Conservation (phyloP, 805 yeast genomes). For the Starmerella davenportii region DNA sequence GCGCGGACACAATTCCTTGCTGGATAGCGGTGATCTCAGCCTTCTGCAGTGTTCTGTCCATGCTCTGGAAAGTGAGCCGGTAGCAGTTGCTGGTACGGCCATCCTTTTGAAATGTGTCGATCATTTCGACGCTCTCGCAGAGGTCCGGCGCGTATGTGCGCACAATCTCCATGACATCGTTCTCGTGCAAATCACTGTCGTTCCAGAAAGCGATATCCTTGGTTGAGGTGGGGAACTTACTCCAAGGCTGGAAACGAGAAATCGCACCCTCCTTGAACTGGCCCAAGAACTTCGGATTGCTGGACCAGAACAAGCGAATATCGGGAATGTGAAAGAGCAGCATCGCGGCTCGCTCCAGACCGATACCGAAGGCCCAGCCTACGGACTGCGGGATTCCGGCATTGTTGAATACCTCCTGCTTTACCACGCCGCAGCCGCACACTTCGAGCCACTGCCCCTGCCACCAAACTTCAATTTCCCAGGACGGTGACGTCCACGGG, state of each 20-base stretch:
- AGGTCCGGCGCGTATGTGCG: slow-evolving; percentile 66
- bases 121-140: slow-evolving; percentile 62
- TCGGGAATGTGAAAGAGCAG: slow-evolving; percentile 87
- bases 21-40: slow-evolving; percentile 68
- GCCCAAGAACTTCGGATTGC: slow-evolving; percentile 51
- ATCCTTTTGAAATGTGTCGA: slow-evolving; percentile 68
- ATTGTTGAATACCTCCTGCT: slow-evolving; percentile 54
- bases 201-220: slow-evolving; percentile 94
- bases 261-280: slow-evolving; percentile 58
- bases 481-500: slow-evolving; percentile 97
- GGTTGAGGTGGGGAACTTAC: slow-evolving; percentile 71
- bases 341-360: slow-evolving; percentile 92
- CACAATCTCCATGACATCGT: slow-evolving; percentile 87
- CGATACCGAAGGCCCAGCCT: slow-evolving; percentile 97
- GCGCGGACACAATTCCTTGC: slow-evolving; percentile 39
- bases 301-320: slow-evolving; percentile 81
- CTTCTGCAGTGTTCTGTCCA: slow-evolving; percentile 82
- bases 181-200: slow-evolving; percentile 41
- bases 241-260: slow-evolving; percentile 64
- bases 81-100: slow-evolving; percentile 65
- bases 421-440: slow-evolving; percentile 88
- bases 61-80: slow-evolving; percentile 80
- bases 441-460: slow-evolving; percentile 95
- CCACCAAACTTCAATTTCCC: slow-evolving; percentile 99
- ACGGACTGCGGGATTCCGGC: slow-evolving; percentile 46